Evolutionary conservation across 31 red algal genomes (phyloP).

Genomic region (Endocladia muricata): DNA sequence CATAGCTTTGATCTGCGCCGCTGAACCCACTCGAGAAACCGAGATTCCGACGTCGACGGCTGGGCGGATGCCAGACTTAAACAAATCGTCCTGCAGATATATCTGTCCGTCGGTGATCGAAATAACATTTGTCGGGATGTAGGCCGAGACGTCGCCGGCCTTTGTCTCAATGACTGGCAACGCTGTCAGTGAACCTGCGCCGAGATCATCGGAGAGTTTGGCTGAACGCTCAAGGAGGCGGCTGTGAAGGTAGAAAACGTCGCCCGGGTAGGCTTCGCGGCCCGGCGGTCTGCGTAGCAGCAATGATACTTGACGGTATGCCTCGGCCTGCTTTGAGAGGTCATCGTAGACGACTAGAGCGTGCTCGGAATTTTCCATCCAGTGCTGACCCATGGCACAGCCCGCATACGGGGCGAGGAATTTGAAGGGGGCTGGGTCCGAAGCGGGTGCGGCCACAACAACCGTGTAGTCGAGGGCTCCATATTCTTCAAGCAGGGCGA

Average conservation of each 20-base stretch:
- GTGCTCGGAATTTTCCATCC: slow-evolving; percentile 71
- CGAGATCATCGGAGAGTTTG: slow-evolving; percentile 63
- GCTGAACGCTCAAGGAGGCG: slow-evolving; percentile 79
- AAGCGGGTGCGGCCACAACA: slow-evolving; percentile 68
- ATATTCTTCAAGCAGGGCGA: slow-evolving; percentile 52
- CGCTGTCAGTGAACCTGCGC: slow-evolving; percentile 73
- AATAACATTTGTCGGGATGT: slow-evolving; percentile 91
- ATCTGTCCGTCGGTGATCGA: slow-evolving; percentile 94
- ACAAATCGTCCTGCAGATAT: slow-evolving; percentile 43
- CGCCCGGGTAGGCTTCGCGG: slow-evolving; percentile 74
- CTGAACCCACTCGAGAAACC: slow-evolving; percentile 79
- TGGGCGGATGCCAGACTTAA: slow-evolving; percentile 78
- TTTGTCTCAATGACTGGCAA: slow-evolving; percentile 80
- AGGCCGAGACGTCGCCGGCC: slow-evolving; percentile 85
- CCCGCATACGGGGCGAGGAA: slow-evolving; percentile 77
- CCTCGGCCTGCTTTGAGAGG: slow-evolving; percentile 72
- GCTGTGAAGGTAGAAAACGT: slow-evolving; percentile 78
- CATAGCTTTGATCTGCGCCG: slow-evolving; percentile 82
- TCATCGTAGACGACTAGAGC: slow-evolving; percentile 77
- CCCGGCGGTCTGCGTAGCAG: slow-evolving; percentile 73
- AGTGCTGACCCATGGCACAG: slow-evolving; percentile 82
- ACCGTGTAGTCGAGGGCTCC: slow-evolving; percentile 70
- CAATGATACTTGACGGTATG: slow-evolving; percentile 77
- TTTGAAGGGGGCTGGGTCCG: slow-evolving; percentile 79
- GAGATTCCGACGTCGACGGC: slow-evolving; percentile 85